Conservation (phyloP, 768 basidiomycete genomes). For the Gloeostereum incarnatum region DNA sequence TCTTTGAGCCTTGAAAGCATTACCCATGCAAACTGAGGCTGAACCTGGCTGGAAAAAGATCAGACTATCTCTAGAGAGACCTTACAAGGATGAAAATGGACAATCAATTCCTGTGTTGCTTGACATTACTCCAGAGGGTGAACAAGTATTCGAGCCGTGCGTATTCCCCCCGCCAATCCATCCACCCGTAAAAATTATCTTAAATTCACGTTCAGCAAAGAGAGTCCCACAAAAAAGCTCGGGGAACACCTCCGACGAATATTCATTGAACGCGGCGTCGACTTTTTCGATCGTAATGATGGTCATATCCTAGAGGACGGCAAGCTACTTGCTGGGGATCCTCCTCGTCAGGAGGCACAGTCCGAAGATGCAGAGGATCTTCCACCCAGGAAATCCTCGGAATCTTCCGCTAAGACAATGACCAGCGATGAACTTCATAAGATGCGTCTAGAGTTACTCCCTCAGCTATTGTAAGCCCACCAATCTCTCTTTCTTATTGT, state of each 20-base stretch:
- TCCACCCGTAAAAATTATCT: constrained; percentile 10
- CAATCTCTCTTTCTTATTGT: neutral
- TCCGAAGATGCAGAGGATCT: constrained; percentile 17
- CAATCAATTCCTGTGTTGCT: constrained; percentile 48
- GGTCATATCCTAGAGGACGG: constrained; percentile 13
- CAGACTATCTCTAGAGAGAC: constrained; percentile 64
- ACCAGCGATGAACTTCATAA: constrained; percentile 63
- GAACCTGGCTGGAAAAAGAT: constrained; percentile 51
- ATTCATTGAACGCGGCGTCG: constrained; percentile 62
- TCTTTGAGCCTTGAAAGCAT: no score
- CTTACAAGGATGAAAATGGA: constrained; percentile 74
- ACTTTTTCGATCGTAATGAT: constrained; percentile 59
- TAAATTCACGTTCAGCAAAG: constrained; percentile 42
- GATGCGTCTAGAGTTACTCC: constrained; percentile 65
- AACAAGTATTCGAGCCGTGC: constrained; percentile 66
- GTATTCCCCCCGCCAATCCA: constrained; percentile 15
- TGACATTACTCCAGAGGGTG: constrained; percentile 65
- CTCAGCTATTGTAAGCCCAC: constrained; percentile 63
- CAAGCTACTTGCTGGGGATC: constrained; percentile 11
- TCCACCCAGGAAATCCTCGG: constrained; percentile 17
- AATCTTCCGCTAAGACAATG: constrained; percentile 40
- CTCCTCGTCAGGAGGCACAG: constrained; percentile 10
- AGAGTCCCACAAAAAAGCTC: constrained; percentile 48
- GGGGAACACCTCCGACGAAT: constrained; percentile 60
- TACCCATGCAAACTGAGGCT: no score